phyloP scores from a whole-genome alignment of 1,284 basidiomycete species.

The Omphalotus olearius region DNA sequence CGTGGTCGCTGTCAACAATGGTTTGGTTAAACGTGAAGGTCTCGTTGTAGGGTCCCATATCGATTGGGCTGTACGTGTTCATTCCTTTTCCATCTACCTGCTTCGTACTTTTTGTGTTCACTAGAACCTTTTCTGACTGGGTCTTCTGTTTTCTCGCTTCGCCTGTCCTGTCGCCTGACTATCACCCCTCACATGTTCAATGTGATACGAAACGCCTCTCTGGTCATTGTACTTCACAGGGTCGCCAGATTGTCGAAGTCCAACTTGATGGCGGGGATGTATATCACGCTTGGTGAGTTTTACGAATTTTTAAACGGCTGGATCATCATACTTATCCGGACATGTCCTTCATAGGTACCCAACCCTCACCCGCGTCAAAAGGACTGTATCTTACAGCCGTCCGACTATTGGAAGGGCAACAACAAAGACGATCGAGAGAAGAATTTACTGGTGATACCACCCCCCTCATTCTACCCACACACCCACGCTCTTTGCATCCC shows the following conservation, averaged over 20 bases:
- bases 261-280: slow-evolving; percentile 66
- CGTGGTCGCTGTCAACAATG: slow-evolving; percentile 70
- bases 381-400: slow-evolving; percentile 56
- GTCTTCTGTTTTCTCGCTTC: neutral
- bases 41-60: slow-evolving; percentile 70
- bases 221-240: slow-evolving; percentile 34
- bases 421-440: slow-evolving; percentile 56
- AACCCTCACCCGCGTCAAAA: slow-evolving; percentile 65
- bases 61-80: slow-evolving; percentile 56
- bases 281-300: slow-evolving; percentile 60
- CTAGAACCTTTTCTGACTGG: too few species aligned
- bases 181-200: too few species aligned
- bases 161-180: too few species aligned
- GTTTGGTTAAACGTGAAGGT: slow-evolving; percentile 61
- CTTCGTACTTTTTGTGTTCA: neutral
- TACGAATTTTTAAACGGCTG: neutral
- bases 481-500: too few species aligned
- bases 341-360: slow-evolving; percentile 48
- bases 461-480: too few species aligned
- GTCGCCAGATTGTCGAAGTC: slow-evolving; percentile 74
- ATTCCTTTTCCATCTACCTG: too few species aligned
- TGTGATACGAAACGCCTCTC: neutral
- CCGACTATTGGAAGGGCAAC: slow-evolving; percentile 37
- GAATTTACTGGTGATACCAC: slow-evolving; percentile 56
- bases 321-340: neutral